These are phyloP conservation scores for Globisporangium rhizosaccharum DNA, from an alignment of 352 stramenopile species.

Conservation along the genomic window DNA sequence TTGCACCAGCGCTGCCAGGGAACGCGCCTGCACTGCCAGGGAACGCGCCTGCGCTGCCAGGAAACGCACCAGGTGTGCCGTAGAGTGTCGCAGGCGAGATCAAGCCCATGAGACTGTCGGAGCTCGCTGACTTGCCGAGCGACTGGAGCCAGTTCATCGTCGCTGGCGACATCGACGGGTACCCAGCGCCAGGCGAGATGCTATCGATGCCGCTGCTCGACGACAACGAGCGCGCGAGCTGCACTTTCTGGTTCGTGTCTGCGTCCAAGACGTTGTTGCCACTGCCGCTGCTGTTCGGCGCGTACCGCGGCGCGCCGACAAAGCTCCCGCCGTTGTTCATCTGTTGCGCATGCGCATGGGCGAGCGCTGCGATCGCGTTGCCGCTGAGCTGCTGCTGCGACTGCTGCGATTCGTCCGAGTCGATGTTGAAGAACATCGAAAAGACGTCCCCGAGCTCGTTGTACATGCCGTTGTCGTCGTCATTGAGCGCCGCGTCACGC, in stretches of 20 bases:
- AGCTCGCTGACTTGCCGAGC: constrained; percentile 57
- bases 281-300: background rate
- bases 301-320: constrained; percentile 9
- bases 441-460: constrained; percentile 68
- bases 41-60: background rate
- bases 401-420: constrained; percentile 26
- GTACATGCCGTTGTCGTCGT: constrained; percentile 50
- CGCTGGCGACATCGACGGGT: constrained; percentile 68
- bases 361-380: background rate
- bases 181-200: constrained; percentile 51
- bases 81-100: constrained; percentile 52
- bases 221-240: constrained; percentile 43
- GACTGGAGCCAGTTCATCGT: constrained; percentile 78
- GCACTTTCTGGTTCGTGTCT: constrained; percentile 25
- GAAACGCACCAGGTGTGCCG: constrained; percentile 9
- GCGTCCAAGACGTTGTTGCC: background rate
- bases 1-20: constrained; percentile 5
- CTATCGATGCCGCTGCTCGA: constrained; percentile 33
- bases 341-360: constrained; percentile 7
- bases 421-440: constrained; percentile 67
- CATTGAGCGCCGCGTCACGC: constrained; percentile 28
- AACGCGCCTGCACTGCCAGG: constrained; percentile 1
- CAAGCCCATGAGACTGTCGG: constrained; percentile 52
- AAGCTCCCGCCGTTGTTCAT: constrained; percentile 6
- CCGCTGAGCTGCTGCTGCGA: constrained; percentile 5